Conservation (phyloP, 2,329 filamentous ascomycete species). For the Fusarium solani-melongenae region DNA sequence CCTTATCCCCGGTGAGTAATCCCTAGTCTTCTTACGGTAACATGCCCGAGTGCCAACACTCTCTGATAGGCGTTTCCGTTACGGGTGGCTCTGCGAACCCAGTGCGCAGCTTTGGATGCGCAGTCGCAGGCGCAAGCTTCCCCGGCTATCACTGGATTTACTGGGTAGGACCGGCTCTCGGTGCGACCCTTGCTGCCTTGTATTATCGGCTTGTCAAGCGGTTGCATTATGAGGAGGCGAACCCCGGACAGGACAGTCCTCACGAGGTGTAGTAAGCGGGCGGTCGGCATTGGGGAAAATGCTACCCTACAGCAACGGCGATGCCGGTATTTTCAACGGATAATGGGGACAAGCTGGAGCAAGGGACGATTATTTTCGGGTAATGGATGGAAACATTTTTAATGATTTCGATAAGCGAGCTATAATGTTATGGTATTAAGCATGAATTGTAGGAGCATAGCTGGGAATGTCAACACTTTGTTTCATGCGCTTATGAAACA, state of each 20-base stretch:
- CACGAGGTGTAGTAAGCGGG: conserved; percentile 2
- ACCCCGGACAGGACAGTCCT: conserved; percentile 52
- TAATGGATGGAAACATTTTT: background rate
- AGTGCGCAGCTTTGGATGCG: conserved; percentile 59
- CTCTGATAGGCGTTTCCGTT: conserved; percentile 35
- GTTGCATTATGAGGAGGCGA: conserved; percentile 59
- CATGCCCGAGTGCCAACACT: background rate
- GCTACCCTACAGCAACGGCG: background rate
- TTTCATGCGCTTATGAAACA: background rate
- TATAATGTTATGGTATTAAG: background rate
- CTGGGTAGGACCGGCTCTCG: conserved; percentile 61
- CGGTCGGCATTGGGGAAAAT: background rate
- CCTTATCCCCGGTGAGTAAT: conserved; percentile 45
- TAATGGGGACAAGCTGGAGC: background rate
- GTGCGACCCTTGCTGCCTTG: conserved; percentile 55
- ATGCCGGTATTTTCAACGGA: background rate
- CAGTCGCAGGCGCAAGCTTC: conserved; percentile 51
- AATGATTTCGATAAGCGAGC: background rate
- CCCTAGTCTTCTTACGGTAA: background rate
- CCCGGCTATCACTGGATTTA: conserved; percentile 60
- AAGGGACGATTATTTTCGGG: background rate
- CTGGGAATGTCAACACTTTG: background rate
- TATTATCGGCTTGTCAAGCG: conserved; percentile 60
- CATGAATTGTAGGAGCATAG: background rate
- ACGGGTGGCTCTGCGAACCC: conserved; percentile 59